Evolutionary conservation across 2,329 filamentous ascomycete species (phyloP).

Genomic region (Sporothrix sp.): DNA sequence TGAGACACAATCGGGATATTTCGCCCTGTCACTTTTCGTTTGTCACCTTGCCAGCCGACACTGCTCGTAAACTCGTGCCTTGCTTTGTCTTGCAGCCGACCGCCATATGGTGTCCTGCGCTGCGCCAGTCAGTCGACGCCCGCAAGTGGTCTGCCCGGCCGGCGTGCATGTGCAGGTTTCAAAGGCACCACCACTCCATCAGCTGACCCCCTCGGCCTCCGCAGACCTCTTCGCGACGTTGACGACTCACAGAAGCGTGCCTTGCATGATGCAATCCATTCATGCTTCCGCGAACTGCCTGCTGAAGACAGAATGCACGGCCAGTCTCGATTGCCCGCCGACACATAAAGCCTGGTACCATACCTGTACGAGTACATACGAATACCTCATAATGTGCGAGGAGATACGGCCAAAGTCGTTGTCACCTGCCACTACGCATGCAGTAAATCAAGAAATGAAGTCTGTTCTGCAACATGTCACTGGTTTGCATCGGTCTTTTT

Average conservation of each 20-base stretch:
- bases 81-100: no score
- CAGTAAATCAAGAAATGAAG: no score
- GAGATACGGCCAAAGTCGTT: no score
- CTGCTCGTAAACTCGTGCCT: no score
- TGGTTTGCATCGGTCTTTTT: no score
- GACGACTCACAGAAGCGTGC: conserved; percentile 4
- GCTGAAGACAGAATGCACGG: not conserved
- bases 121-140: not conserved
- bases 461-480: no score
- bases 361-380: no score
- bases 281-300: not conserved
- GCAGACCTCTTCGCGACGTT: not conserved
- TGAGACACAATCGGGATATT: no score
- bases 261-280: conserved; percentile 6
- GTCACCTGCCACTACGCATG: no score
- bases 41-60: not conserved
- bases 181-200: not conserved
- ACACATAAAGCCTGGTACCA: not conserved
- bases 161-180: conserved; percentile 1
- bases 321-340: not conserved
- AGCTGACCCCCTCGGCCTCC: not conserved
- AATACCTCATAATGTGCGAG: no score
- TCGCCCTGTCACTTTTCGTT: not conserved
- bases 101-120: no score
- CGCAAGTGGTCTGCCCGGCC: not conserved